Conservation (phyloP, 2,329 filamentous ascomycete species). For the Cladosporium sp. region DNA sequence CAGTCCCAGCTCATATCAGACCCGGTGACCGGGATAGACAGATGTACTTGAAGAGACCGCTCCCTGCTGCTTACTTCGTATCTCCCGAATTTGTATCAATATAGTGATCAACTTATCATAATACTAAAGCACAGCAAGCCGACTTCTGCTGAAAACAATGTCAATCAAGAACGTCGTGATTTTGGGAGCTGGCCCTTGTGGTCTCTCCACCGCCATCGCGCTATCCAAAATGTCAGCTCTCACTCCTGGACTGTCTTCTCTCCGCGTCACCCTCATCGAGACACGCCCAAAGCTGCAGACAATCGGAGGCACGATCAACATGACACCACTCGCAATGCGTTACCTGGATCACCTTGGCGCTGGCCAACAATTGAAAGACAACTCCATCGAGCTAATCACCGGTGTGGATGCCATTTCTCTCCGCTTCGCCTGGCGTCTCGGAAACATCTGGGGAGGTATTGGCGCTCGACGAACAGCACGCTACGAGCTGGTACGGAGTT, state of each 20-base stretch:
- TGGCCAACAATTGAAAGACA: not conserved
- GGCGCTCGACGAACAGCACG: slow-evolving; percentile 13
- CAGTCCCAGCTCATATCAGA: not conserved
- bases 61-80: not conserved
- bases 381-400: slow-evolving; percentile 15
- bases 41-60: not conserved
- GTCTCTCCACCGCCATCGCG: slow-evolving; percentile 27
- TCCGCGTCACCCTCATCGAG: slow-evolving; percentile 17
- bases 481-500: slow-evolving; percentile 13
- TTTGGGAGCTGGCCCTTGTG: slow-evolving; percentile 32
- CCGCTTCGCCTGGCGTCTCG: slow-evolving; percentile 8
- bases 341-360: slow-evolving; percentile 21
- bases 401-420: slow-evolving; percentile 16
- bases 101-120: not conserved
- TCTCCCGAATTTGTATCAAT: not conserved
- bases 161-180: slow-evolving; percentile 24
- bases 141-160: not conserved
- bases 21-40: not conserved
- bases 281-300: slow-evolving; percentile 13
- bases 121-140: not conserved
- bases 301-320: slow-evolving; percentile 21
- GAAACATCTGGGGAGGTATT: slow-evolving; percentile 13
- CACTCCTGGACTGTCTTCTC: not conserved
- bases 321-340: slow-evolving; percentile 20
- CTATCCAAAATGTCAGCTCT: slow-evolving; percentile 34